These are phyloP conservation scores for Eucalyptus coolabah DNA, from an alignment of 345 rosid species.

Conservation along the genomic window DNA sequence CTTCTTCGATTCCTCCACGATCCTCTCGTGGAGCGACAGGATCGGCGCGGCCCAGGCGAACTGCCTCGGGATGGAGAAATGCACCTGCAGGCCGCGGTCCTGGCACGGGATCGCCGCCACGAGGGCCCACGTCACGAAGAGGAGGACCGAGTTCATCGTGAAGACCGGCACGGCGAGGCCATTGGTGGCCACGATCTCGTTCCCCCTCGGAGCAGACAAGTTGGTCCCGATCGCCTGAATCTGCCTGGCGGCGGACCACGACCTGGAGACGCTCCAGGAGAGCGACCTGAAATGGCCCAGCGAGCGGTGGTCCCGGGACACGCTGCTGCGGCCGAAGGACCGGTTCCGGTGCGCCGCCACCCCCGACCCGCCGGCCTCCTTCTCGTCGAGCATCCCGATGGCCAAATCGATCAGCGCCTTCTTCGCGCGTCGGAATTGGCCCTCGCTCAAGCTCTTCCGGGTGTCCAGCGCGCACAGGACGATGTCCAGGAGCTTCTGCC, in stretches of 20 bases:
- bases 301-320: conserved; percentile 10
- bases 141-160: conserved; percentile 56
- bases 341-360: conserved; percentile 70
- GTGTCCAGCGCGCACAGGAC: conserved; percentile 37
- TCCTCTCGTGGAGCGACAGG: conserved; percentile 53
- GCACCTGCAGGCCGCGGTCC: conserved; percentile 83
- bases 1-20: conserved; percentile 71
- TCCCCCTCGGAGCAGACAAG: conserved; percentile 40
- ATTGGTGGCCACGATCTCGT: conserved; percentile 37
- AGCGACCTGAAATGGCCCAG: conserved; percentile 73
- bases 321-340: conserved; percentile 54
- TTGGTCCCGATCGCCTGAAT: conserved; percentile 67
- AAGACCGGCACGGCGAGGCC: conserved; percentile 63
- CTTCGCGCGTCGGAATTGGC: conserved; percentile 82
- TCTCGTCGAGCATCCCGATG: conserved; percentile 78
- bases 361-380: conserved; percentile 28
- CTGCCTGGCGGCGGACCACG: conserved; percentile 96
- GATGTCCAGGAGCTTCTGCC: conserved; percentile 29
- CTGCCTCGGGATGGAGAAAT: conserved; percentile 61
- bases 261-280: conserved; percentile 95
- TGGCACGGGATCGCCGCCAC: conserved; percentile 98
- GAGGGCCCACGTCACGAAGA: conserved; percentile 85
- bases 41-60: conserved; percentile 58
- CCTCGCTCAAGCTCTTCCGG: conserved; percentile 49
- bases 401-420: conserved; percentile 81